Evolutionary conservation across 331 rosid species (phyloP), one percentile per base, ranked within the genome.

Genomic region (Quercus lobata): DNA sequence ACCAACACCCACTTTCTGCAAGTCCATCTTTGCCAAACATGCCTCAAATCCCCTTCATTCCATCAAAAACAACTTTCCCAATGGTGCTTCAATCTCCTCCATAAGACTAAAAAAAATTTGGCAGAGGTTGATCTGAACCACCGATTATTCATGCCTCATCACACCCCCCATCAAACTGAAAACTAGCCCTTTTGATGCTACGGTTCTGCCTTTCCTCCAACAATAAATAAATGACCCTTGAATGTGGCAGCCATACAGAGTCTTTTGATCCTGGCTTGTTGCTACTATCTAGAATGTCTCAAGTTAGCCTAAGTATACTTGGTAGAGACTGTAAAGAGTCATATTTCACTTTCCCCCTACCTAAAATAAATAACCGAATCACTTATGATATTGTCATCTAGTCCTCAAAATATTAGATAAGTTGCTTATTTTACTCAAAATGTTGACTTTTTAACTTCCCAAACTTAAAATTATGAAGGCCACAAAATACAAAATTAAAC

Each of bases 141-240:
- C 49, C 3, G 4, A 41, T 41, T 9, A 41, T 41, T 41, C 49
- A 41, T 41, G 44, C 75, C 72, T 68, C 49, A 62, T 70, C 61
- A 29, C 81, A 8, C 81, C 87, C 25, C 87, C 87, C 84, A 69
- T 76, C 81, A 16, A 79, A 76, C 7, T 83, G 75, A 83, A 24
- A 21, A 65, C 46, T 35, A 61, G 57, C 65, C 24, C 27, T 24
- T 56, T n/a, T 17, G 11, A 30, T 41, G 22, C 16, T 24, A 60
- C 17, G 17, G 32, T 60, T 60, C 66, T 60, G 66, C 66, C 66
- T 60, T 21, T 8, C 11, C 66, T 21, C 11, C 66, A 8, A 60
- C 66, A 60, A 21, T 21, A 22, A 60, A 60, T 60, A 60, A 60
- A 60, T 60, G 27, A 60, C 5, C 14, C 66, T 22, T 24, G 66